Evolutionary conservation across 2,329 filamentous ascomycete genomes (phyloP).

Genomic region (Aspergillus sp.): DNA sequence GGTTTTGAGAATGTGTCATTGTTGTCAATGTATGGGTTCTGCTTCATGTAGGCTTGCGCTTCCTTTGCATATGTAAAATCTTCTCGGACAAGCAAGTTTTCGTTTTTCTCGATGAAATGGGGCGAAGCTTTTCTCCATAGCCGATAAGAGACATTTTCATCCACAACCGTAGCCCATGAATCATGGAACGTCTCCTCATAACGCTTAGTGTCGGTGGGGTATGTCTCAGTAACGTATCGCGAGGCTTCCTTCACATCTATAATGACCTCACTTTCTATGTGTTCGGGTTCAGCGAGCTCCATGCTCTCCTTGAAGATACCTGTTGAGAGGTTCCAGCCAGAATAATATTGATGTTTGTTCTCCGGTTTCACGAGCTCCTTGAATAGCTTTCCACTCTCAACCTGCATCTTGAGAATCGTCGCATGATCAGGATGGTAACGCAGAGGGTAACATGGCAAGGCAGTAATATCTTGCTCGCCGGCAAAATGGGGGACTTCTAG

Average conservation of each 20-base stretch:
- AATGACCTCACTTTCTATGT: not conserved
- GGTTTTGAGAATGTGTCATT: not conserved
- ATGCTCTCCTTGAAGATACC: not conserved
- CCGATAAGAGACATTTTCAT: not conserved
- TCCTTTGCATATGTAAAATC: not conserved
- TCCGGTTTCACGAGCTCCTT: not conserved
- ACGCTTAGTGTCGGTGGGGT: not conserved
- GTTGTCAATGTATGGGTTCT: not conserved
- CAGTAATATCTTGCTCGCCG: not conserved
- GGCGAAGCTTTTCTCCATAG: not conserved
- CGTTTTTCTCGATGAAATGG: not conserved
- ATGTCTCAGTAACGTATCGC: not conserved
- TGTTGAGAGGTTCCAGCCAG: not conserved
- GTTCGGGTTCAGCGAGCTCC: not conserved
- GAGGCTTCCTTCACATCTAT: not conserved
- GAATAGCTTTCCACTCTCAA: not conserved
- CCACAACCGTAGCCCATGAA: not conserved
- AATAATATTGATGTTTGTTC: not conserved
- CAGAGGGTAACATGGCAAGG: not conserved
- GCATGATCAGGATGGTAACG: not conserved
- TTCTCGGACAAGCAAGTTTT: not conserved
- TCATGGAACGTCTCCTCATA: not conserved
- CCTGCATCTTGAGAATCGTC: not conserved
- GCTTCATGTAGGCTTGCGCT: not conserved
- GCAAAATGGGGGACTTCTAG: not conserved